Conservation (phyloP, 1,139 yeast genomes). For the Magnusiomyces paraingens region DNA sequence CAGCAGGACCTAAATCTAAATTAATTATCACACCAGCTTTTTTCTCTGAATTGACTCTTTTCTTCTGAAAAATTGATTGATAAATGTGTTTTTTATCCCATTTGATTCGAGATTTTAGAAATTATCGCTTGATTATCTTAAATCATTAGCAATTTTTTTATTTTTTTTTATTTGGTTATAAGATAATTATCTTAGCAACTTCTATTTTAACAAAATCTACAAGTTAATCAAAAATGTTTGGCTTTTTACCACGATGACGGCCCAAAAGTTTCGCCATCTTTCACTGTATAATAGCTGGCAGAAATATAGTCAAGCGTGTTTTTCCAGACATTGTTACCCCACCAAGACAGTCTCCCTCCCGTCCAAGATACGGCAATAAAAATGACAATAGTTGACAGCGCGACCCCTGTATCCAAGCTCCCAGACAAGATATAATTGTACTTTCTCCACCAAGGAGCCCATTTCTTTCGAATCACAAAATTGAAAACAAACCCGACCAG, state of each 20-base stretch:
- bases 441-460: conserved; percentile 53
- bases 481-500: conserved; percentile 39
- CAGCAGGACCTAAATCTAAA: too few species aligned
- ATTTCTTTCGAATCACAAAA: conserved; percentile 34
- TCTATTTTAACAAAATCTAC: too few species aligned
- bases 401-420: conserved; percentile 28
- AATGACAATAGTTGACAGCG: conserved; percentile 49
- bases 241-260: conserved; percentile 36
- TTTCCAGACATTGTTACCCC: conserved; percentile 44
- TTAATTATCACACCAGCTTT: too few species aligned
- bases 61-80: too few species aligned
- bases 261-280: conserved; percentile 36
- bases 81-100: too few species aligned
- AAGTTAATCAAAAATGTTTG: too few species aligned
- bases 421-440: conserved; percentile 49
- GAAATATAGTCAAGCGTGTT: conserved; percentile 27
- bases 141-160: too few species aligned
- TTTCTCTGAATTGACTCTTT: too few species aligned
- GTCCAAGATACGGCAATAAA: conserved; percentile 41
- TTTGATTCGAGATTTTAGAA: too few species aligned
- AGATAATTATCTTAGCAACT: too few species aligned
- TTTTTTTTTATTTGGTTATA: too few species aligned
- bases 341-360: conserved; percentile 40
- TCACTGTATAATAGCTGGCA: conserved; percentile 25
- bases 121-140: too few species aligned